Conservation (phyloP, 2,329 filamentous ascomycete genomes). For the Clarireedia paspali region DNA sequence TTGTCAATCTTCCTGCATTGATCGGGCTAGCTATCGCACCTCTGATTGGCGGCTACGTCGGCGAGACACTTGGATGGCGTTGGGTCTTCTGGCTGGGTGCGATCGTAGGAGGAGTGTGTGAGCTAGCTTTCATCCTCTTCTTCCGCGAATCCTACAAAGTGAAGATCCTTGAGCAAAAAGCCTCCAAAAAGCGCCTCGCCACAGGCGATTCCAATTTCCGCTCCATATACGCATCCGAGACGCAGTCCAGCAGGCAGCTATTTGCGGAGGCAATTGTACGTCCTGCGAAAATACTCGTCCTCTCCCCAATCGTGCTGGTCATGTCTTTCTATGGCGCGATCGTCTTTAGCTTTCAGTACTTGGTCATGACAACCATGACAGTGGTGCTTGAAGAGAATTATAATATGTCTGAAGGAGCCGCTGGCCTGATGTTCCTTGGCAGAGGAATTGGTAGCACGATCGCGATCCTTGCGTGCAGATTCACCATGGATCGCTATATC, state of each 20-base stretch:
- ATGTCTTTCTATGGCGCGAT: not conserved
- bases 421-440: not conserved
- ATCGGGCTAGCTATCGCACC: not conserved
- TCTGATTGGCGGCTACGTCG: not conserved
- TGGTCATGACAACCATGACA: not conserved
- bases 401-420: not conserved
- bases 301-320: not conserved
- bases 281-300: not conserved
- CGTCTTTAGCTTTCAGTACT: not conserved
- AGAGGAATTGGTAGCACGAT: constrained; percentile 16
- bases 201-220: too few species aligned
- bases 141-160: too few species aligned
- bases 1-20: not conserved
- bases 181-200: too few species aligned
- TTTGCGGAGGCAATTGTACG: not conserved
- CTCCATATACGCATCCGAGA: too few species aligned
- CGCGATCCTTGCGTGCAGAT: constrained; percentile 37
- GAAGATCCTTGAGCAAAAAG: too few species aligned
- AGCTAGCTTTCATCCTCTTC: too few species aligned
- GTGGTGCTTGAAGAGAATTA: not conserved
- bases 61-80: not conserved
- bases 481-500: constrained; percentile 26
- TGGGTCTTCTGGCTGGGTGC: not conserved
- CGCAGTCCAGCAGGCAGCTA: too few species aligned
- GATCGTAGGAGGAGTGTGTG: not conserved